Conservation (phyloP, 75 land plant species). For the Pseudotsuga menziesii region DNA sequence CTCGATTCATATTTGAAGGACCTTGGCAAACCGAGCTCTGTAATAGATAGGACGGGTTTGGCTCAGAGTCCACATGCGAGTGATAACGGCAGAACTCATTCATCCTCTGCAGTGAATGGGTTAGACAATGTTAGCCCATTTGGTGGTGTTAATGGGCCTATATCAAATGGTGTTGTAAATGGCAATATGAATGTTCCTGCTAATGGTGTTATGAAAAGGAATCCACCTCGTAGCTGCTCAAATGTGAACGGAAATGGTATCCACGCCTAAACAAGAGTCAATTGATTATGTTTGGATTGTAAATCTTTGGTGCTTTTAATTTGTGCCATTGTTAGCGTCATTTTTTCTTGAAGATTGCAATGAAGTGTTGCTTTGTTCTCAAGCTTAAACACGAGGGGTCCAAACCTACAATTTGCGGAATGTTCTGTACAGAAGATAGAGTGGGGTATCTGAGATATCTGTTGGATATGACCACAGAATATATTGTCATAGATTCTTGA, state of each 20-base stretch:
- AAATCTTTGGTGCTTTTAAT: not conserved
- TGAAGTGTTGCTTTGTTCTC: not conserved
- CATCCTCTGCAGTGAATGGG: not conserved
- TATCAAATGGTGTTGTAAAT: constrained; percentile 12
- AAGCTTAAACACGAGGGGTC: not conserved
- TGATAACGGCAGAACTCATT: constrained; percentile 8
- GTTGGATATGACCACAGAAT: not conserved
- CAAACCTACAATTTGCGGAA: not conserved
- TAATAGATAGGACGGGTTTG: not conserved
- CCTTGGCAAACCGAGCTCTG: not conserved
- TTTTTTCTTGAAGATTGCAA: not conserved
- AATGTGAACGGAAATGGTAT: constrained; percentile 39
- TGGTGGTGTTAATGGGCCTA: constrained; percentile 9
- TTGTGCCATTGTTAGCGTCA: not conserved
- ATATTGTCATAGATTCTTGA: not conserved
- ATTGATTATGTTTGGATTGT: not conserved
- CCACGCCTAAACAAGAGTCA: not conserved
- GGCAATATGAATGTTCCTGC: constrained; percentile 10
- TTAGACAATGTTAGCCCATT: constrained; percentile 12
- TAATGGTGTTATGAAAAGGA: not conserved
- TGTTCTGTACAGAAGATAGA: constrained; percentile 1
- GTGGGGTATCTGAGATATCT: constrained; percentile 1
- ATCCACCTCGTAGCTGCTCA: constrained; percentile 1
- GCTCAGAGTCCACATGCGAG: not conserved
- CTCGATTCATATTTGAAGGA: constrained; percentile 19